These are phyloP conservation scores for Atkinsonella hypoxylon DNA, from an alignment of 2,329 filamentous ascomycete genomes.

Conservation along the genomic window DNA sequence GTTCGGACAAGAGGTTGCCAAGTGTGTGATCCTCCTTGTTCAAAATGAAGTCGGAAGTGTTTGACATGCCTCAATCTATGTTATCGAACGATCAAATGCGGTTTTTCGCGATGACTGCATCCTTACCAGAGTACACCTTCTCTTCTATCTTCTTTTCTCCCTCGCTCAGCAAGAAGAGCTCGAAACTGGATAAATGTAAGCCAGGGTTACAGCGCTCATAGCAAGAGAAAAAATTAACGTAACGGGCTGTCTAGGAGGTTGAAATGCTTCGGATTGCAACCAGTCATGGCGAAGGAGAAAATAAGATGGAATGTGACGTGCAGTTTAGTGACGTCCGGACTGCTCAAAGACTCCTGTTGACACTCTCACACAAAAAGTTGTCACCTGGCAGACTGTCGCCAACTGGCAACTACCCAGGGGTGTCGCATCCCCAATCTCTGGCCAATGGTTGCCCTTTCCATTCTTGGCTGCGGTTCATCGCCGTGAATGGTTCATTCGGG, in stretches of 20 bases:
- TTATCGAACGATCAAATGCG: not conserved
- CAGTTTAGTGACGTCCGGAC: not conserved
- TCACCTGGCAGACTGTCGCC: not conserved
- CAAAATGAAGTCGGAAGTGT: constrained; percentile 89
- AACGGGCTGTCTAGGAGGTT: constrained; percentile 26
- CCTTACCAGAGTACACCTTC: constrained; percentile 75
- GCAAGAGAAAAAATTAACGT: constrained; percentile 11
- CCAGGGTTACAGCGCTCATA: not conserved
- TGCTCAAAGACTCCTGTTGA: not conserved
- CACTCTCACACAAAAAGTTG: not conserved
- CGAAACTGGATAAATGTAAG: constrained; percentile 52
- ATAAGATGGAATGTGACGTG: not conserved
- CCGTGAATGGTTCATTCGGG: too few relatives aligned
- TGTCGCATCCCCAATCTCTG: not conserved
- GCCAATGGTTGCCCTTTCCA: not conserved
- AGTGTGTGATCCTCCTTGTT: constrained; percentile 97
- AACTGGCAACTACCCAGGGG: not conserved
- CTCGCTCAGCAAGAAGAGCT: constrained; percentile 77
- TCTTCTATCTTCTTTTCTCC: constrained; percentile 91
- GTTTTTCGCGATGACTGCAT: not conserved
- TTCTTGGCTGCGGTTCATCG: too few relatives aligned
- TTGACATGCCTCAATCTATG: constrained; percentile 55
- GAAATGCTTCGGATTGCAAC: constrained; percentile 26
- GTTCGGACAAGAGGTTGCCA: constrained; percentile 76
- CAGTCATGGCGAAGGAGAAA: constrained; percentile 17